Evolutionary conservation across 495 filamentous ascomycete species (phyloP).

Genomic region (Margaritispora aquatica): DNA sequence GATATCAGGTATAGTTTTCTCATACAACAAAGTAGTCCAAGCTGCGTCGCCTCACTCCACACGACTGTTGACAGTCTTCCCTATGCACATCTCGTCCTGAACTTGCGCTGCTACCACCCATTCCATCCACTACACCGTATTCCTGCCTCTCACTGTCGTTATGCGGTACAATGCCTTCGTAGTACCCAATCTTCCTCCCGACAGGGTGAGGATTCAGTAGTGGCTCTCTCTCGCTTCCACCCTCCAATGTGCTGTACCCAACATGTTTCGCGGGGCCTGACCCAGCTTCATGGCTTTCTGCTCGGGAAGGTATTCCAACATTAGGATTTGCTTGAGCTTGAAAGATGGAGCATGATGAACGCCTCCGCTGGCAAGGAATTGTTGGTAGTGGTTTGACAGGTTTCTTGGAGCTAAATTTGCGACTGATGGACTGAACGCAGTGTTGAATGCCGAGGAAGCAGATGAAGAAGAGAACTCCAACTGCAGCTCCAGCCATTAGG

Average conservation of each 20-base stretch:
- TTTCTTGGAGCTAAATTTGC: neutral
- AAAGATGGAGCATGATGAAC: neutral
- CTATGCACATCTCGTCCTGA: neutral
- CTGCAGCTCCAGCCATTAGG: neutral
- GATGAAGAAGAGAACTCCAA: neutral
- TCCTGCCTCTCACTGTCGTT: neutral
- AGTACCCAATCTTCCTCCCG: neutral
- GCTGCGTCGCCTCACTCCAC: neutral
- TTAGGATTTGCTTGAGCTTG: neutral
- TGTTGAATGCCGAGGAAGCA: neutral
- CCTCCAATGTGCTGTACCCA: neutral
- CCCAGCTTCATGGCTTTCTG: neutral
- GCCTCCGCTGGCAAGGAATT: neutral
- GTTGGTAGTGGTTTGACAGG: neutral
- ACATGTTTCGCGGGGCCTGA: neutral
- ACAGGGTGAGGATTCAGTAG: neutral
- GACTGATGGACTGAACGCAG: neutral
- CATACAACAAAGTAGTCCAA: neutral
- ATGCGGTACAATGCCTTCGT: neutral
- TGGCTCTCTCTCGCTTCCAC: neutral
- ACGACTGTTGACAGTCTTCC: neutral
- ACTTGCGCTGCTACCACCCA: neutral
- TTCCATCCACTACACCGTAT: slow-evolving; percentile 4
- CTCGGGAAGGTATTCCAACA: neutral
- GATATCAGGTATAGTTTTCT: too few relatives aligned